These are phyloP conservation scores for Carex parvula DNA, from an alignment of 176 grass and related monocot genomes.

Conservation along the genomic window DNA sequence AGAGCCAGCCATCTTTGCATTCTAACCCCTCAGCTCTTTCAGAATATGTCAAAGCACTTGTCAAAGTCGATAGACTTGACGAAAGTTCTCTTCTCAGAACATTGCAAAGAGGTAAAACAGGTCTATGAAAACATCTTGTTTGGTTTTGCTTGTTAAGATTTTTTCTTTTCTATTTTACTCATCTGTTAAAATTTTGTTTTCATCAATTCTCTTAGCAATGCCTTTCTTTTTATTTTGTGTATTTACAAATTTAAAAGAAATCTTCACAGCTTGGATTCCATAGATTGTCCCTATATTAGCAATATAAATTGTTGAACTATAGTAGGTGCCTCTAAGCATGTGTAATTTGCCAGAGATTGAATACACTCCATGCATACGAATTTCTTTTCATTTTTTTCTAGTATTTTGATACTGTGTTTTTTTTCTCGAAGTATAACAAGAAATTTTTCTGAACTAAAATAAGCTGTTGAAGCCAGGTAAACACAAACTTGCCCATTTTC, in stretches of 20 bases:
- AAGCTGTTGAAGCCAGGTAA: neutral
- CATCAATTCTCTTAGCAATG: neutral
- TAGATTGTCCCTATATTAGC: neutral
- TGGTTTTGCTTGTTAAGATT: constrained; percentile 5
- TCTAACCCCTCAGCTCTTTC: constrained; percentile 73
- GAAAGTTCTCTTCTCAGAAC: constrained; percentile 65
- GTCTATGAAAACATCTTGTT: neutral
- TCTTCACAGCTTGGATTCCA: neutral
- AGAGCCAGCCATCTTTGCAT: constrained; percentile 71
- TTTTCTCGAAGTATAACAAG: neutral
- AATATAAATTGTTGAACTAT: neutral
- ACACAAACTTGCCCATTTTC: neutral
- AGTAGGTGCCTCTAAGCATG: neutral
- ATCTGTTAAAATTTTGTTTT: neutral
- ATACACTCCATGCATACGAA: neutral
- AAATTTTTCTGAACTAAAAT: neutral
- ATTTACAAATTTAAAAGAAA: neutral
- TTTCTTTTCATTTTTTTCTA: neutral
- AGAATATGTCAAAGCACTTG: constrained; percentile 83
- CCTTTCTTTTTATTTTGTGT: neutral
- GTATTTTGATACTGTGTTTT: neutral
- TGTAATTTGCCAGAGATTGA: neutral
- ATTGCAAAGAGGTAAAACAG: constrained; percentile 72
- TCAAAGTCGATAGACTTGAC: constrained; percentile 69
- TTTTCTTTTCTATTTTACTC: neutral